A percentile compares a stretch with the other conserved stretches of the same genome.
Conservation (phyloP, 1,284 basidiomycete genomes). For the Fomitopsis palustris region DNA sequence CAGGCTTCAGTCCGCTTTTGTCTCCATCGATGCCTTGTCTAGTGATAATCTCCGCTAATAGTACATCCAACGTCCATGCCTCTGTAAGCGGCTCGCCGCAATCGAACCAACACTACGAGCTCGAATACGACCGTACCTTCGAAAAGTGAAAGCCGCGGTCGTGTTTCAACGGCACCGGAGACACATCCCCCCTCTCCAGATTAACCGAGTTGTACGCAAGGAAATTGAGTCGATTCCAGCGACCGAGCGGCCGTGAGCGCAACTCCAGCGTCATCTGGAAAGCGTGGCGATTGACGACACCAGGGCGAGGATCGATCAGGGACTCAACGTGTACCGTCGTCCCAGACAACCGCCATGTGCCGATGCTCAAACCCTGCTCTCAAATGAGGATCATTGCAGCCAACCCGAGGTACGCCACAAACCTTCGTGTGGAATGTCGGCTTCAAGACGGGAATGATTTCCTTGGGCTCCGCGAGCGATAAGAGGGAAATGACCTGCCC, state of each 20-base stretch:
- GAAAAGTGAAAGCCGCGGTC: conserved; percentile 93
- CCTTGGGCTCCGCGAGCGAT: conserved; percentile 79
- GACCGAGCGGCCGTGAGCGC: conserved; percentile 74
- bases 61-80: not conserved
- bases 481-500: conserved; percentile 86
- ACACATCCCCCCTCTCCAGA: conserved; percentile 69
- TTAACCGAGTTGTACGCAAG: conserved; percentile 73
- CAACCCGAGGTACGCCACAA: not conserved
- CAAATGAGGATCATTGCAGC: not conserved
- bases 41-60: not conserved
- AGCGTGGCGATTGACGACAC: conserved; percentile 48
- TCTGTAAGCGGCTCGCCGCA: too few relatives aligned
- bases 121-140: conserved; percentile 73
- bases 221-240: conserved; percentile 89
- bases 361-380: conserved; percentile 62
- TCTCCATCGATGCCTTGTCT: not conserved
- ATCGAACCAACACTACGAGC: conserved; percentile 9
- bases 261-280: conserved; percentile 85
- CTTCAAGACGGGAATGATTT: conserved; percentile 76
- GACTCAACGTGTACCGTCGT: conserved; percentile 59
- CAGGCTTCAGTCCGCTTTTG: not conserved
- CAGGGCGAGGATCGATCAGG: conserved; percentile 45
- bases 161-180: conserved; percentile 74
- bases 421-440: conserved; percentile 81
- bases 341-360: conserved; percentile 63